These are phyloP conservation scores for Avena atlantica DNA, from an alignment of 176 grass and related monocot species.

Conservation along the genomic window DNA sequence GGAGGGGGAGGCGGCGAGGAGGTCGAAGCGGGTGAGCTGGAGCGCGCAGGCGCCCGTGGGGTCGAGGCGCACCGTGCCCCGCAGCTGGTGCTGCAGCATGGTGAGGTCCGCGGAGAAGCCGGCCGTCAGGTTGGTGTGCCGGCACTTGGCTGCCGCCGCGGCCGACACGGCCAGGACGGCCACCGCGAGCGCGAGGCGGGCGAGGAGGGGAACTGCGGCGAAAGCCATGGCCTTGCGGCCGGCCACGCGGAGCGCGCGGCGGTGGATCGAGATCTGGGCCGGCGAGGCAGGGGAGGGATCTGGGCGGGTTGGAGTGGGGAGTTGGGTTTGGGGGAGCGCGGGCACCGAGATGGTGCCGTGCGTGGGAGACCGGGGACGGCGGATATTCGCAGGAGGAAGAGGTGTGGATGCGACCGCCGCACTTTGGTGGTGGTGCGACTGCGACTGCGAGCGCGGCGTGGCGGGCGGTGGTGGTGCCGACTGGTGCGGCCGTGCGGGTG, in stretches of 20 bases:
- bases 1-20: slow-evolving; percentile 79
- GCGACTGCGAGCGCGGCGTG: not conserved
- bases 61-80: slow-evolving; percentile 71
- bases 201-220: not conserved
- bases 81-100: slow-evolving; percentile 98
- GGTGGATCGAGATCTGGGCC: slow-evolving; percentile 58
- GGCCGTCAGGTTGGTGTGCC: slow-evolving; percentile 57
- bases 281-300: slow-evolving; percentile 43
- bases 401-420: slow-evolving; percentile 43
- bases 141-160: slow-evolving; percentile 47
- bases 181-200: slow-evolving; percentile 16
- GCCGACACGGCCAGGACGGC: not conserved
- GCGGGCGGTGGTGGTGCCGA: slow-evolving; percentile 29
- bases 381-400: slow-evolving; percentile 19
- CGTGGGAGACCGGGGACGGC: not conserved
- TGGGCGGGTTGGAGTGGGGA: slow-evolving; percentile 38
- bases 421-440: not conserved
- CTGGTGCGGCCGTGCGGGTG: slow-evolving; percentile 19
- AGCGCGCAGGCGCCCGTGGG: slow-evolving; percentile 63
- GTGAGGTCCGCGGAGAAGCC: slow-evolving; percentile 69
- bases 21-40: slow-evolving; percentile 79
- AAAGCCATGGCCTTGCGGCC: slow-evolving; percentile 20
- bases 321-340: not conserved
- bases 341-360: not conserved
- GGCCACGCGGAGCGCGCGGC: not conserved